phyloP scores from a whole-genome alignment of 371 early-diverging fungal species.

The Chytridium lagenaria region DNA sequence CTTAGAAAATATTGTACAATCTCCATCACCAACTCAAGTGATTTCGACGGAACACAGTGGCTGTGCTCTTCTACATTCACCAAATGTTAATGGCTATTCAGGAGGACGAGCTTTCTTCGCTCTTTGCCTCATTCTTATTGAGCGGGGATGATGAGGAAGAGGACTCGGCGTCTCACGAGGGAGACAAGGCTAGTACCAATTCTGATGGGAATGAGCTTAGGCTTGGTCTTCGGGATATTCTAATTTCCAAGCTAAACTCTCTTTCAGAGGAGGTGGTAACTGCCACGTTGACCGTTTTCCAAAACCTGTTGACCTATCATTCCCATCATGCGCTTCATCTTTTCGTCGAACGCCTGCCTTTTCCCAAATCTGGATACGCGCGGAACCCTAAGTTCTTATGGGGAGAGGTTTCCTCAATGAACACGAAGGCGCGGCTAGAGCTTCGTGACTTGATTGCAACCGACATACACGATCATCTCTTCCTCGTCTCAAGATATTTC shows the following conservation, averaged over 20 bases:
- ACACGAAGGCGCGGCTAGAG: background rate
- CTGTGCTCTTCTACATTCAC: conserved; percentile 87
- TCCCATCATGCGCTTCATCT: conserved; percentile 73
- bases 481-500: conserved; percentile 73
- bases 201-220: conserved; percentile 2
- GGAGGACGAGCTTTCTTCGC: conserved; percentile 75
- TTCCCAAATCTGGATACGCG: conserved; percentile 33
- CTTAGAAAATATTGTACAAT: conserved; percentile 84
- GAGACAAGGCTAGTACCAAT: background rate
- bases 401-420: background rate
- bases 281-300: conserved; percentile 80
- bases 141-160: conserved; percentile 40
- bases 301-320: conserved; percentile 75
- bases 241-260: conserved; percentile 56
- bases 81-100: conserved; percentile 76
- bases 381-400: conserved; percentile 23
- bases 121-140: conserved; percentile 79
- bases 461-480: conserved; percentile 68
- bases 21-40: conserved; percentile 87
- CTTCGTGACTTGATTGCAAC: background rate
- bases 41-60: conserved; percentile 89
- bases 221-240: conserved; percentile 51
- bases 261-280: conserved; percentile 68
- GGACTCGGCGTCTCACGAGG: conserved; percentile 31
- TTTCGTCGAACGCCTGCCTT: conserved; percentile 60